Evolutionary conservation across 1,284 basidiomycete species (phyloP), one percentile per base, ranked within the genome.

Genomic region (Amylostereum chailletii): DNA sequence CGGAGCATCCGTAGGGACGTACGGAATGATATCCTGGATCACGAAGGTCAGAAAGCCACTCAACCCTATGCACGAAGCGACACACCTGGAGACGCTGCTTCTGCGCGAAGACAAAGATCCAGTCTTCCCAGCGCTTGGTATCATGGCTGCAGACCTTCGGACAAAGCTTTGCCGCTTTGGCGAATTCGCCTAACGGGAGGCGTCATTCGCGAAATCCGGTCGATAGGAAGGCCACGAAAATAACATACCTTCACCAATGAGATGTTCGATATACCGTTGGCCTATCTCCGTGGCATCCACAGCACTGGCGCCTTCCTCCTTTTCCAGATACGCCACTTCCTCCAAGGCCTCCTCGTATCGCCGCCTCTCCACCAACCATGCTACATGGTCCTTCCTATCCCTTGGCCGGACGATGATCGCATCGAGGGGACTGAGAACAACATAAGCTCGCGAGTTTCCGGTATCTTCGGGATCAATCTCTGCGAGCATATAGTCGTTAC

Each of bases 81-180:
- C 72, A 45, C 53, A 90, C 90, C 59, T 88, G 81, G 19, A 98
- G 70, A 53, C 92, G 83, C 34, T 81, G 78, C 58, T 86, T 82
- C 63, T 94, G 85, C 0, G 89, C 88, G 62, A 96, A 98, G 6
- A 83, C 71, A 61, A 96, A 95, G 62, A 98, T 90, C 87, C 90
- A 96, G 59, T 89, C 82, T 63, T 98, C 94, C 96, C 96, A 99
- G 11, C 80, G 77, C 56, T 82, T 82, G 3, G 76, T 70, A 58
- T 97, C 82, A 34, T 81, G 78, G 0, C 80, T 85, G 52, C 97
- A 86, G 1, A 97, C 91, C 61, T 90, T 91, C 0, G 91, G 85
- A 52, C 86, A 88, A n/a, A 95, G 69, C 10, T 75, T 70, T 0
- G 95, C 95, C 0, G 96, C 95, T 59, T 89, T 89, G 3, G 66